These are phyloP conservation scores for Penicillium psychrosexuale DNA, from an alignment of 2,329 filamentous ascomycete genomes.

Conservation along the genomic window DNA sequence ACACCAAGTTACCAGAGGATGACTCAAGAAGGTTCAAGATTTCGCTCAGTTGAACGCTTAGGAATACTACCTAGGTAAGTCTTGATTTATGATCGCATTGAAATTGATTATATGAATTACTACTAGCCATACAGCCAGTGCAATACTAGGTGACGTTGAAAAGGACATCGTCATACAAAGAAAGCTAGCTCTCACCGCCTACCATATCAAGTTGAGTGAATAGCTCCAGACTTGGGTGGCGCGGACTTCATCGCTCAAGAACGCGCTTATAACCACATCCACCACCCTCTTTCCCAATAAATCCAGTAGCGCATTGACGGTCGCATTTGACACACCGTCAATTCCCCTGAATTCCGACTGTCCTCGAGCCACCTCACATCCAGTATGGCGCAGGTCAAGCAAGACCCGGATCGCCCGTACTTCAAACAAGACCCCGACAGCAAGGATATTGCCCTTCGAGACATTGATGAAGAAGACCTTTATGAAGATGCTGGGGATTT, in stretches of 20 bases:
- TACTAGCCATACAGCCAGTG: not conserved
- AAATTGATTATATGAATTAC: no score
- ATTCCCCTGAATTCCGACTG: not conserved
- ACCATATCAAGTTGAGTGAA: not conserved
- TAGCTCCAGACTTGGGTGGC: conserved; percentile 8
- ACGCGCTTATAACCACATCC: not conserved
- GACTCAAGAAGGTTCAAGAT: not conserved
- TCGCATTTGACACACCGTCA: not conserved
- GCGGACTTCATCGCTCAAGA: not conserved
- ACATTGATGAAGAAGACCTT: conserved; percentile 61
- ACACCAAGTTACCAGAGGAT: not conserved
- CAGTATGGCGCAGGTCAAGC: conserved; percentile 40
- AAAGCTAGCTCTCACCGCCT: conserved; percentile 5
- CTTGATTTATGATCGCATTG: not conserved
- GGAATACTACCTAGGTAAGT: no score
- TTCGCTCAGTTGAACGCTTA: not conserved
- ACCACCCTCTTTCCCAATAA: not conserved
- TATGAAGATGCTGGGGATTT: conserved; percentile 67
- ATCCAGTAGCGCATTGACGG: not conserved
- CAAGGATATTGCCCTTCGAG: conserved; percentile 34
- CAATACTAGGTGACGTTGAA: not conserved
- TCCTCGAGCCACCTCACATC: not conserved
- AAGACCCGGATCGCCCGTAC: conserved; percentile 40
- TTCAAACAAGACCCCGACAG: conserved; percentile 44
- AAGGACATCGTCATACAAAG: not conserved